phyloP scores from a whole-genome alignment of 1,139 yeast genomes.

The Petasospora fabianii region DNA sequence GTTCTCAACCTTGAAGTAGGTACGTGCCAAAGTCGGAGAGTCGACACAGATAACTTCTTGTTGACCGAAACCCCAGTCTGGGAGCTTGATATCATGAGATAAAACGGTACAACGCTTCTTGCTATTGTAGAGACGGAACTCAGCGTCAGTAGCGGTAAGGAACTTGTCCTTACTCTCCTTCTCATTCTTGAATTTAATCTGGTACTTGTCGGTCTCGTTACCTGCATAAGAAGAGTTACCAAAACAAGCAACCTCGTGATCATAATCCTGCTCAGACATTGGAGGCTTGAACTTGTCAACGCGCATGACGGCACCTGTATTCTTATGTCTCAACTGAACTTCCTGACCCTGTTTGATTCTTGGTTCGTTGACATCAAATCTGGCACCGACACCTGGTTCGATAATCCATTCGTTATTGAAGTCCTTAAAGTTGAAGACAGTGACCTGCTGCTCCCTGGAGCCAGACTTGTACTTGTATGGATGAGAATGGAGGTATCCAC shows the following conservation, averaged over 20 bases:
- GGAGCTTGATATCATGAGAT: slow-evolving; percentile 59
- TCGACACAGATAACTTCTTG: slow-evolving; percentile 75
- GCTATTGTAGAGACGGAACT: slow-evolving; percentile 55
- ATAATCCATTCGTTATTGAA: slow-evolving; percentile 64
- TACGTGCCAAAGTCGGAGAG: slow-evolving; percentile 53
- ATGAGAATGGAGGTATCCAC: slow-evolving; percentile 70
- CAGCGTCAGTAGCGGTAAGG: slow-evolving; percentile 19
- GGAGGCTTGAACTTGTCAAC: slow-evolving; percentile 65
- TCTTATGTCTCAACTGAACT: slow-evolving; percentile 58
- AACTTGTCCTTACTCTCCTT: slow-evolving; percentile 11
- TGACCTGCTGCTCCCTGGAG: slow-evolving; percentile 64
- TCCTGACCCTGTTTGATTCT: slow-evolving; percentile 47
- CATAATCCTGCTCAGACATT: slow-evolving; percentile 74
- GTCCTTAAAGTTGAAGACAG: slow-evolving; percentile 53
- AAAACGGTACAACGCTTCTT: slow-evolving; percentile 58
- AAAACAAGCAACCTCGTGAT: slow-evolving; percentile 65
- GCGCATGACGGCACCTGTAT: slow-evolving; percentile 56
- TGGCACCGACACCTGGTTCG: slow-evolving; percentile 36
- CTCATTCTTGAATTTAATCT: slow-evolving; percentile 33
- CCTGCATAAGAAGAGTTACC: slow-evolving; percentile 49
- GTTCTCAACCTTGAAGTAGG: slow-evolving; percentile 64
- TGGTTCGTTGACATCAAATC: slow-evolving; percentile 25
- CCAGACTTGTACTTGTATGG: slow-evolving; percentile 49
- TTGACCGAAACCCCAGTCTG: slow-evolving; percentile 67
- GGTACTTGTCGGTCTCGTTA: slow-evolving; percentile 52